These are phyloP conservation scores for Calonectria multiphialidica DNA, from an alignment of 2,329 filamentous ascomycete genomes.

Conservation along the genomic window DNA sequence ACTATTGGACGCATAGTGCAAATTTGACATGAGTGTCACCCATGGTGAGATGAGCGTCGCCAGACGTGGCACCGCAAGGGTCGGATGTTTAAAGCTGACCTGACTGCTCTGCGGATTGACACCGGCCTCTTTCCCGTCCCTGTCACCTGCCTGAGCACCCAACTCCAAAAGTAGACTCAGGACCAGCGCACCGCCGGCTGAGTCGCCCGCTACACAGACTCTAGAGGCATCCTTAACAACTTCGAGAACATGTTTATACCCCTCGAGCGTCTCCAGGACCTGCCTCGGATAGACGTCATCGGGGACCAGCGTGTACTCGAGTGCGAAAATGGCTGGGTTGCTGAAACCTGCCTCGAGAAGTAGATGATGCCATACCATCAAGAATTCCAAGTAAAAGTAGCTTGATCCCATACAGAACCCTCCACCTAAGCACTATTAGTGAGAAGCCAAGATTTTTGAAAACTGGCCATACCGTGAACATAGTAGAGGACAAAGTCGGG, in stretches of 20 bases:
- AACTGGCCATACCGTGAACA: slow-evolving; percentile 71
- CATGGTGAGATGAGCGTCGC: slow-evolving; percentile 85
- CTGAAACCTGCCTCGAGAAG: slow-evolving; percentile 74
- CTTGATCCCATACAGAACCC: slow-evolving; percentile 87
- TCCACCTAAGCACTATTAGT: slow-evolving; percentile 65
- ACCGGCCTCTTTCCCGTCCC: slow-evolving; percentile 32
- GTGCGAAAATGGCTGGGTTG: slow-evolving; percentile 83
- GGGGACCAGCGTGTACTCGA: slow-evolving; percentile 86
- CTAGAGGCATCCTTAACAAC: slow-evolving; percentile 68
- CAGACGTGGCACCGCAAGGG: slow-evolving; percentile 57
- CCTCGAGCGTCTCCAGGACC: slow-evolving; percentile 75
- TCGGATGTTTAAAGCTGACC: slow-evolving; percentile 28
- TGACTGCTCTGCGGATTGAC: slow-evolving; percentile 25
- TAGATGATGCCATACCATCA: slow-evolving; percentile 77
- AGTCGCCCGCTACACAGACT: slow-evolving; percentile 82
- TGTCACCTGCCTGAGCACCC: slow-evolving; percentile 51
- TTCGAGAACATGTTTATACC: slow-evolving; percentile 77
- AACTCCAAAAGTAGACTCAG: slow-evolving; percentile 80
- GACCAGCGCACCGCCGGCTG: slow-evolving; percentile 80
- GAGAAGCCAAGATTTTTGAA: background rate
- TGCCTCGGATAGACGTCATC: slow-evolving; percentile 81
- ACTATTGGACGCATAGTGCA: slow-evolving; percentile 76
- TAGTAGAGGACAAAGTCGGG: slow-evolving; percentile 88
- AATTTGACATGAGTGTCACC: slow-evolving; percentile 77
- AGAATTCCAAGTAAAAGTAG: slow-evolving; percentile 88